Evolutionary conservation across 495 filamentous ascomycete genomes (phyloP).

Genomic region (Hypoxylon lienhwacheense): DNA sequence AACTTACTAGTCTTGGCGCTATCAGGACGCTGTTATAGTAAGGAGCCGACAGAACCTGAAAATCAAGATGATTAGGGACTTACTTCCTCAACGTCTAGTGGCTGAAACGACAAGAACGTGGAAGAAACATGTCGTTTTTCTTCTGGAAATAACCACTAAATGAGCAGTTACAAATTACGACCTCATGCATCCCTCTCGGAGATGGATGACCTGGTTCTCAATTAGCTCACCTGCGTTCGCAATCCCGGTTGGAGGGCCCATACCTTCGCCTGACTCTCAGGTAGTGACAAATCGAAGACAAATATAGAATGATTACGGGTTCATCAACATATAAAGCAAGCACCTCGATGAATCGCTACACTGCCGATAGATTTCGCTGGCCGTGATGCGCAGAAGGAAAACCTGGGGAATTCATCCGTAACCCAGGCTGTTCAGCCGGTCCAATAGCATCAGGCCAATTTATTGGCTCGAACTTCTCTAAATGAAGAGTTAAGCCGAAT

Average conservation of each 20-base stretch:
- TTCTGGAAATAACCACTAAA: not conserved
- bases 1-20: no score
- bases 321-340: not conserved
- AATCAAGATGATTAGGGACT: not conserved
- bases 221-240: not conserved
- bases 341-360: conserved; percentile 10
- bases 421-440: conserved; percentile 16
- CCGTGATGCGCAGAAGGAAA: conserved; percentile 18
- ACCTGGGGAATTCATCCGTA: conserved; percentile 40
- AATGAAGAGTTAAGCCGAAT: conserved; percentile 32
- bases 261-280: not conserved
- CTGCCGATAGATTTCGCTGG: conserved; percentile 16
- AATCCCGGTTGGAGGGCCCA: conserved; percentile 1
- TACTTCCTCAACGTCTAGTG: not conserved
- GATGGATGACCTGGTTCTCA: not conserved
- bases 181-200: not conserved
- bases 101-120: not conserved
- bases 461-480: conserved; percentile 25
- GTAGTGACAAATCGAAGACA: not conserved
- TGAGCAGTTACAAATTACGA: no score
- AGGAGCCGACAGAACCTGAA: conserved; percentile 5
- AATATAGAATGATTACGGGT: conserved; percentile 16
- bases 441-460: conserved; percentile 27
- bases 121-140: not conserved
- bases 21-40: no score